Conservation (phyloP, 116 monocot species). For the Trichopus zeylanicus region DNA sequence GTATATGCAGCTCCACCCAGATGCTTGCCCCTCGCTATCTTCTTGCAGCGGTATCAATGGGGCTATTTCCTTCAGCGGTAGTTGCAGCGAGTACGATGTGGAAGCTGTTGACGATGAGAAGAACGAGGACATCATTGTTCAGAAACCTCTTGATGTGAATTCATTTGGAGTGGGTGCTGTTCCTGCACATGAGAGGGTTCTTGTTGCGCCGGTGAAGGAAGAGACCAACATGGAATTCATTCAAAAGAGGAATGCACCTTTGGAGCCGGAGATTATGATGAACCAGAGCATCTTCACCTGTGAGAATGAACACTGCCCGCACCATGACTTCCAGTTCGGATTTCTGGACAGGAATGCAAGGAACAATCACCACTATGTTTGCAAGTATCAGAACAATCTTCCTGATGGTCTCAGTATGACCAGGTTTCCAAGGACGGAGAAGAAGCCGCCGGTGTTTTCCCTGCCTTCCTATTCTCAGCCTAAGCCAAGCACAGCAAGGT, state of each 20-base stretch:
- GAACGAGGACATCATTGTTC: conserved; percentile 12
- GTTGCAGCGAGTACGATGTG: conserved; percentile 38
- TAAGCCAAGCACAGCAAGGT: conserved; percentile 6
- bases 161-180: conserved; percentile 9
- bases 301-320: conserved; percentile 39
- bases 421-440: conserved; percentile 32
- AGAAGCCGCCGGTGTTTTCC: conserved; percentile 30
- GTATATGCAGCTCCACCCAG: conserved; percentile 35
- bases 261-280: conserved; percentile 16
- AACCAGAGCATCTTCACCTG: conserved; percentile 22
- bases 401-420: conserved; percentile 1
- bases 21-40: conserved; percentile 22
- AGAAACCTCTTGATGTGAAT: conserved; percentile 10
- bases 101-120: conserved; percentile 30
- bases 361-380: conserved; percentile 38
- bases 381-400: conserved; percentile 21
- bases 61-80: conserved; percentile 17
- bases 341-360: conserved; percentile 36
- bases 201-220: conserved; percentile 8
- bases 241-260: conserved; percentile 30
- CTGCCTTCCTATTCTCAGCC: conserved; percentile 17
- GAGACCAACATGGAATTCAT: conserved; percentile 35
- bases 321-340: conserved; percentile 24
- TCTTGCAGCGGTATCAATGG: conserved; percentile 10
- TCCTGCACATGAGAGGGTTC: neutral